A percentile compares a stretch with the other conserved stretches of the same genome.
phyloP scores from a whole-genome alignment of 1,284 basidiomycete genomes.

The Cutaneotrichosporon dermatis region DNA sequence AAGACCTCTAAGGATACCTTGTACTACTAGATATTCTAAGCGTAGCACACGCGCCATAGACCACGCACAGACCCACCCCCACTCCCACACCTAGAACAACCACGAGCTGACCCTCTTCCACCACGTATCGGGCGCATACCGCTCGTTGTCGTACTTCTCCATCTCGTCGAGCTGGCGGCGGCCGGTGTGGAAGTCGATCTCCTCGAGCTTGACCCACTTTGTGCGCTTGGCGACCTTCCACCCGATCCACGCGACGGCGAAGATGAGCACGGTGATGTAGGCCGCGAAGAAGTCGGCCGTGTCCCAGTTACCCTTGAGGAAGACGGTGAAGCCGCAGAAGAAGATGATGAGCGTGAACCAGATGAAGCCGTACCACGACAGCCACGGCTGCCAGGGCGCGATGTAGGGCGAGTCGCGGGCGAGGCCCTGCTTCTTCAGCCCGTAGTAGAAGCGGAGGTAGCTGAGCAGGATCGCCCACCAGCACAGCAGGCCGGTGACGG shows the following conservation, averaged over 20 bases:
- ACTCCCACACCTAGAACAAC: conserved; percentile 27
- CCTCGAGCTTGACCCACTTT: conserved; percentile 53
- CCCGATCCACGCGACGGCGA: conserved; percentile 54
- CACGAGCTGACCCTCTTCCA: conserved; percentile 25
- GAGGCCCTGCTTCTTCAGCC: conserved; percentile 58
- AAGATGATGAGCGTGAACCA: conserved; percentile 40
- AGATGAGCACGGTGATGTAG: conserved; percentile 45
- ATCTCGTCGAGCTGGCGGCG: conserved; percentile 61
- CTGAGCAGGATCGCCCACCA: conserved; percentile 68
- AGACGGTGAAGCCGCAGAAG: conserved; percentile 52
- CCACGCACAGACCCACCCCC: too few relatives aligned
- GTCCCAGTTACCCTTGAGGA: conserved; percentile 59
- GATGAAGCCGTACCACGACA: conserved; percentile 24
- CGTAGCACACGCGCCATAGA: too few relatives aligned
- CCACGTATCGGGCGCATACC: conserved; percentile 22
- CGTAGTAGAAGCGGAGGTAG: conserved; percentile 69
- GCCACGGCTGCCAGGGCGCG: conserved; percentile 32
- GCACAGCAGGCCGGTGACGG: conserved; percentile 64
- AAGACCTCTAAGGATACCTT: too few relatives aligned
- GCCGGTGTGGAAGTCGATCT: conserved; percentile 64
- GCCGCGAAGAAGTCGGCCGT: conserved; percentile 43
- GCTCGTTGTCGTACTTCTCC: conserved; percentile 46
- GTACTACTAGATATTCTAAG: too few relatives aligned
- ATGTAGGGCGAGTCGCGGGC: conserved; percentile 56
- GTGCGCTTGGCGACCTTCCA: conserved; percentile 61